Evolutionary conservation across 2,329 filamentous ascomycete species (phyloP), one percentile per base, ranked within the genome.

Genomic region (Arthrobotrys megalospora): DNA sequence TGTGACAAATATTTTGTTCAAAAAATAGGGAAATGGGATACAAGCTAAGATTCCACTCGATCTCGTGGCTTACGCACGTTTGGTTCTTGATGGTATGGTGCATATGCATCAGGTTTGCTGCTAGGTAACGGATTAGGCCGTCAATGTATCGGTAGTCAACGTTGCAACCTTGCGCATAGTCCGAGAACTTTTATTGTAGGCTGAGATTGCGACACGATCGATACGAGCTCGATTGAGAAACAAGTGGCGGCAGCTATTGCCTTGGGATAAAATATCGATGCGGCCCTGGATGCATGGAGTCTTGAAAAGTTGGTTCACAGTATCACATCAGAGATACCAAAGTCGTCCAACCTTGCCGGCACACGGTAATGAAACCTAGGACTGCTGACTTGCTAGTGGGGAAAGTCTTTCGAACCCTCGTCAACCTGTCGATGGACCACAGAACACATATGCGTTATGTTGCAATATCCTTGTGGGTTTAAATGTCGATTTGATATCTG

Each of bases 281-380:
- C 53, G 53, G 53, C 53, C 53, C 53, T 14, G 53, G 53, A 14
- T 60, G 36, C 53, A 60, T 60, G 14, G 6, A 34, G 4, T 8
- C 11, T 24, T 41, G n/a, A 45, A 41, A 24, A 7, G 3, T 14
- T 41, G 5, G 34, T 11, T n/a, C 21, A 12, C 12, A 28, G 6
- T 19, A 38, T 38, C 32, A 24, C 11, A 28, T 41, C 11, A 34
- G n/a, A 43, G 19, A 58, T 21, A 7, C 52, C 52, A 38, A 5
- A 58, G 28, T 24, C 24, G 24, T 28, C 24, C 24, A 28, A 28
- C 24, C 24, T 28, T 28, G 24, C 24, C 24, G 24, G 24, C 24
- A 28, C 24, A 28, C 50, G 19, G n/a, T 10, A 16, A 16, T 16
- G 14, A n/a, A 4, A 7, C 36, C 19, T 38, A 12, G 21, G 6